Conservation (phyloP, 768 basidiomycete species). For the Plicaturopsis crispa region DNA sequence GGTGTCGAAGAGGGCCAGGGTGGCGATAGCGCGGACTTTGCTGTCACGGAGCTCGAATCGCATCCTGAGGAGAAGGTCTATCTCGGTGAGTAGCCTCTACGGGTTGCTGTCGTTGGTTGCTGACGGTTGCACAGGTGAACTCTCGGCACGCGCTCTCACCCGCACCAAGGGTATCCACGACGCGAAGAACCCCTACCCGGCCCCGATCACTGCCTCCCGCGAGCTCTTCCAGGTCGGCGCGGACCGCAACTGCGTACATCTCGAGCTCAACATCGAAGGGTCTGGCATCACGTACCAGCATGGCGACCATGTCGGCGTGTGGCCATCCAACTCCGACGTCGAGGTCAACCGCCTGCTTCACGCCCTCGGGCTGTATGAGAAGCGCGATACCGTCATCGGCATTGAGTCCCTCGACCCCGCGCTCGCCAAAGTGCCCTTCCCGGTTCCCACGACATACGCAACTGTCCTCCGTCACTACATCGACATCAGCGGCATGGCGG, state of each 20-base stretch:
- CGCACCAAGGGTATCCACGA: slow-evolving; percentile 95
- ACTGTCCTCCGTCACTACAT: slow-evolving; percentile 95
- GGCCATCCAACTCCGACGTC: slow-evolving; percentile 90
- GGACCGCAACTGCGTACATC: slow-evolving; percentile 88
- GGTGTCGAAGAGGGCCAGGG: slow-evolving; percentile 94
- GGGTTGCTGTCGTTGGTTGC: slow-evolving; percentile 1
- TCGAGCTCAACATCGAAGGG: slow-evolving; percentile 90
- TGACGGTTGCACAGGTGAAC: slow-evolving; percentile 57
- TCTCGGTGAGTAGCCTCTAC: slow-evolving; percentile 49
- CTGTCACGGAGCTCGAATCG: slow-evolving; percentile 73
- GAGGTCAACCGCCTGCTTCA: slow-evolving; percentile 88
- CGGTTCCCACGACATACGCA: slow-evolving; percentile 89
- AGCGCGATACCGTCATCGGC: slow-evolving; percentile 76
- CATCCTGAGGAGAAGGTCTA: slow-evolving; percentile 87
- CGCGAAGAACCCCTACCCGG: slow-evolving; percentile 93
- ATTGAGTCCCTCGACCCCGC: slow-evolving; percentile 98
- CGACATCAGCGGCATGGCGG: slow-evolving; percentile 91
- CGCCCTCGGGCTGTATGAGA: slow-evolving; percentile 75
- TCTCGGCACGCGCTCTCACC: slow-evolving; percentile 89
- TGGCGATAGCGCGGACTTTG: slow-evolving; percentile 91
- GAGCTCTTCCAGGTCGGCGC: slow-evolving; percentile 76
- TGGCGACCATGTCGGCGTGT: slow-evolving; percentile 95
- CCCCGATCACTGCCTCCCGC: slow-evolving; percentile 66
- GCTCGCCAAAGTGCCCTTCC: slow-evolving; percentile 97
- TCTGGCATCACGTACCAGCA: slow-evolving; percentile 99